Conservation (phyloP, 2,329 filamentous ascomycete genomes). For the Aureobasidium sp. region DNA sequence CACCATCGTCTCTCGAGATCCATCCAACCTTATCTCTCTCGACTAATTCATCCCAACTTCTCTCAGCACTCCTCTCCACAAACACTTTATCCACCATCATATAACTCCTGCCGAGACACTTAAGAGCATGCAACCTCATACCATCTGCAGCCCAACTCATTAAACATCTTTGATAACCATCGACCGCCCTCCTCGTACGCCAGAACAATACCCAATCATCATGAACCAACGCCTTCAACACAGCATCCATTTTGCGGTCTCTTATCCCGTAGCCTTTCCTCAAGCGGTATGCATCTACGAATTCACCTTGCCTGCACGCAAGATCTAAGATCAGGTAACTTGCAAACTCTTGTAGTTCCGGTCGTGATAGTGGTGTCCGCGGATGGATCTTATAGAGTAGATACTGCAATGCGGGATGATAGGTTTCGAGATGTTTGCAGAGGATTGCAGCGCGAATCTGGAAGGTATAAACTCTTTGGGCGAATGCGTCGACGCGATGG, state of each 20-base stretch:
- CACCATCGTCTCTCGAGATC: slow-evolving; percentile 58
- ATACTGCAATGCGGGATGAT: slow-evolving; percentile 78
- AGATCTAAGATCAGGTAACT: slow-evolving; percentile 80
- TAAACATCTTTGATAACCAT: slow-evolving; percentile 71
- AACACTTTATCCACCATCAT: slow-evolving; percentile 61
- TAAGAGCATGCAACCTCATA: slow-evolving; percentile 70
- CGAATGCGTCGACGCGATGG: slow-evolving; percentile 69
- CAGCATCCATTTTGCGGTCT: slow-evolving; percentile 61
- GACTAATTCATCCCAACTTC: slow-evolving; percentile 65
- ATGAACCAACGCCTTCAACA: slow-evolving; percentile 63
- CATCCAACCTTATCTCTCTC: slow-evolving; percentile 71
- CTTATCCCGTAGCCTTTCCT: slow-evolving; percentile 48
- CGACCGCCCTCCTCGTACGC: slow-evolving; percentile 61
- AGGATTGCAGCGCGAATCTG: slow-evolving; percentile 79
- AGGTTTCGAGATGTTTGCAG: slow-evolving; percentile 75
- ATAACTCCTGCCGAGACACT: slow-evolving; percentile 80
- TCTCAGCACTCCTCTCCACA: slow-evolving; percentile 61
- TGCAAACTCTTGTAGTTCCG: slow-evolving; percentile 72
- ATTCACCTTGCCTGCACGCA: slow-evolving; percentile 72
- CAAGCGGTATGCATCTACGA: slow-evolving; percentile 65
- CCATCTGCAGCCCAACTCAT: slow-evolving; percentile 73
- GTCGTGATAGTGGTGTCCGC: slow-evolving; percentile 55
- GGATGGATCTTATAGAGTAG: slow-evolving; percentile 67
- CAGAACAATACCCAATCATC: slow-evolving; percentile 81
- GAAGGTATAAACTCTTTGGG: slow-evolving; percentile 85